A percentile compares a stretch with the other conserved stretches of the same genome.
Evolutionary conservation across 768 basidiomycete genomes (phyloP).

Genomic region (Tulasnella sp.): DNA sequence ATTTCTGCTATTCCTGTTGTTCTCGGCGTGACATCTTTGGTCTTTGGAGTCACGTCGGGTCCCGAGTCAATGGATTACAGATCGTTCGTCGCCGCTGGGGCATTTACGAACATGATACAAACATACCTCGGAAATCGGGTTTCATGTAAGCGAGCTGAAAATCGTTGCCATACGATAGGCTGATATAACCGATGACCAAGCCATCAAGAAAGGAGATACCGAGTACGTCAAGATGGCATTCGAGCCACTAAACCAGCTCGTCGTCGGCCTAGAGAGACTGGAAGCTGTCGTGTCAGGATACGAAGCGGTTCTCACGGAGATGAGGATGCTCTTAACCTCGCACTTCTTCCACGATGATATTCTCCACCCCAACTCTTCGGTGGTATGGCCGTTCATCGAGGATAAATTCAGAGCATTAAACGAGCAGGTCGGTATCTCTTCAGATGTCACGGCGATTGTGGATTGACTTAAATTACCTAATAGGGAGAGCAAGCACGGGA

Average conservation of each 20-base stretch:
- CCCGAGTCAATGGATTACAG: neutral
- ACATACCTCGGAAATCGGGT: neutral
- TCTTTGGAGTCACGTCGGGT: neutral
- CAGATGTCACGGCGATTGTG: neutral
- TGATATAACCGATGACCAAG: neutral
- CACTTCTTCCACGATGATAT: neutral
- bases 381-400: neutral
- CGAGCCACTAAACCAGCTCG: neutral
- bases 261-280: neutral
- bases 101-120: neutral
- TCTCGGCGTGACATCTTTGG: neutral
- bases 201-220: neutral
- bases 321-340: neutral
- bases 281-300: neutral
- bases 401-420: neutral
- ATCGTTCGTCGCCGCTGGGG: neutral
- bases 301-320: neutral
- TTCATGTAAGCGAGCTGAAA: neutral
- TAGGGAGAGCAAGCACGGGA: neutral
- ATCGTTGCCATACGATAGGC: neutral
- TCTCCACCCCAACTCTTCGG: neutral
- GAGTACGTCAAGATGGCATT: slow-evolving; percentile 5
- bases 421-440: neutral
- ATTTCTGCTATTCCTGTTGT: neutral
- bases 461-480: neutral